These are phyloP conservation scores for Colletotrichum sp. DNA, from an alignment of 2,329 filamentous ascomycete species.

Conservation along the genomic window DNA sequence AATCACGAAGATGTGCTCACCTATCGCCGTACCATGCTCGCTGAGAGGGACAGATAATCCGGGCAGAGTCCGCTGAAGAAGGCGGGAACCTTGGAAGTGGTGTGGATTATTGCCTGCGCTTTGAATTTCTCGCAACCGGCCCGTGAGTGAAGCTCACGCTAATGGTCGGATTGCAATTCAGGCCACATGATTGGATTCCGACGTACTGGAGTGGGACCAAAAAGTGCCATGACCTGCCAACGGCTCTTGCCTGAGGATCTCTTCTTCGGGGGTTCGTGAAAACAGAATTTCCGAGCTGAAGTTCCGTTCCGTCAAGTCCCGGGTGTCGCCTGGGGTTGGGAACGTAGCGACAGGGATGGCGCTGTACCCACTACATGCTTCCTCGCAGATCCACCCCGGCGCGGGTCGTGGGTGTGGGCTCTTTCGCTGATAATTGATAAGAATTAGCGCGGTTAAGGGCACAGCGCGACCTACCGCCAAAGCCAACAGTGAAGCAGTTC, in stretches of 20 bases:
- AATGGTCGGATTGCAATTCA: background rate
- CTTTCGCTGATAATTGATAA: background rate
- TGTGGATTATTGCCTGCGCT: background rate
- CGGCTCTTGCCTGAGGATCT: background rate
- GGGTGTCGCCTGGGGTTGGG: background rate
- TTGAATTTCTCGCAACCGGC: slow-evolving; percentile 4
- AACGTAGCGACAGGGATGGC: background rate
- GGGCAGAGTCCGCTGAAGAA: background rate
- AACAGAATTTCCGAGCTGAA: background rate
- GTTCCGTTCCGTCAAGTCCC: background rate
- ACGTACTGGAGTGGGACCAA: background rate
- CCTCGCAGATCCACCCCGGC: slow-evolving; percentile 9
- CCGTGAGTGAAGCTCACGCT: background rate
- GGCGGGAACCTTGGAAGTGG: background rate
- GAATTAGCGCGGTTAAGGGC: slow-evolving; percentile 6
- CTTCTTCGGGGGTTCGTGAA: background rate
- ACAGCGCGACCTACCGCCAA: background rate
- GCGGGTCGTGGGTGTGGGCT: background rate
- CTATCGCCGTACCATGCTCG: slow-evolving; percentile 22
- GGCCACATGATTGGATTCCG: slow-evolving; percentile 6
- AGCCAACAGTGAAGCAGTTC: background rate
- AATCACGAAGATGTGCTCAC: background rate
- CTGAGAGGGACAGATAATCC: background rate
- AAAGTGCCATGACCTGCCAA: background rate
- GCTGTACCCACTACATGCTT: background rate